Percentiles rank a stretch among this genome's conserved stretches.
Conservation (phyloP, 306 rosid genomes). For the Gastrolobium villosum region DNA sequence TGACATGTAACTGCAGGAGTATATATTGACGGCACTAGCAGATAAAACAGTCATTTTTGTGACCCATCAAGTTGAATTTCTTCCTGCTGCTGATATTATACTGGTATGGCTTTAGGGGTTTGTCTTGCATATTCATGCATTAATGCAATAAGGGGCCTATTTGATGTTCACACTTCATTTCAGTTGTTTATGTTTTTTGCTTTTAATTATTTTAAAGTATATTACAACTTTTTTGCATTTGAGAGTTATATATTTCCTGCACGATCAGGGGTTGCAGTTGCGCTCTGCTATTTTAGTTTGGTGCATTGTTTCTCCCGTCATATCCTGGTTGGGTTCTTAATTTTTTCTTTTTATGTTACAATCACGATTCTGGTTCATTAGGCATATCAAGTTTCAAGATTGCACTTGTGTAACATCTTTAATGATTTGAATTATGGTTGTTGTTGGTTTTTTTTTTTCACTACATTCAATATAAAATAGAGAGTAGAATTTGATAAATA, state of each 20-base stretch:
- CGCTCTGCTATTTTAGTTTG: conserved; percentile 27
- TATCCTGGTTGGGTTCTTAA: conserved; percentile 35
- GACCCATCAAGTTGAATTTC: conserved; percentile 95
- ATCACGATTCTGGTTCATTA: neutral
- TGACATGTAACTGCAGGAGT: conserved; percentile 79
- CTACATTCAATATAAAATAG: neutral
- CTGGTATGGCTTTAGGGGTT: conserved; percentile 52
- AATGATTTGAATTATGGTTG: neutral
- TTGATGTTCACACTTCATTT: conserved; percentile 38
- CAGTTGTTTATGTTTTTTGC: neutral
- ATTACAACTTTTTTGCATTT: conserved; percentile 19
- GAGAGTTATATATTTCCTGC: conserved; percentile 32
- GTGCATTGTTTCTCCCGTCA: conserved; percentile 30
- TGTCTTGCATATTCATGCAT: conserved; percentile 43
- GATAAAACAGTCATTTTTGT: conserved; percentile 85
- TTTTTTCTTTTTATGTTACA: conserved; percentile 12
- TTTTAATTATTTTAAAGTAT: conserved; percentile 7
- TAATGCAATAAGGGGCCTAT: conserved; percentile 37
- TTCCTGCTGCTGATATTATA: conserved; percentile 84
- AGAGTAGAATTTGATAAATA: conserved; percentile 15
- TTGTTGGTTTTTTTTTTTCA: neutral
- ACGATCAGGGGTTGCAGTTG: conserved; percentile 40
- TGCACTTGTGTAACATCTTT: neutral
- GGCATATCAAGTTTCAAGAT: conserved; percentile 7
- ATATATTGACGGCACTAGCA: conserved; percentile 79